phyloP scores from a whole-genome alignment of 768 basidiomycete species.

The Mycena vitilis region DNA sequence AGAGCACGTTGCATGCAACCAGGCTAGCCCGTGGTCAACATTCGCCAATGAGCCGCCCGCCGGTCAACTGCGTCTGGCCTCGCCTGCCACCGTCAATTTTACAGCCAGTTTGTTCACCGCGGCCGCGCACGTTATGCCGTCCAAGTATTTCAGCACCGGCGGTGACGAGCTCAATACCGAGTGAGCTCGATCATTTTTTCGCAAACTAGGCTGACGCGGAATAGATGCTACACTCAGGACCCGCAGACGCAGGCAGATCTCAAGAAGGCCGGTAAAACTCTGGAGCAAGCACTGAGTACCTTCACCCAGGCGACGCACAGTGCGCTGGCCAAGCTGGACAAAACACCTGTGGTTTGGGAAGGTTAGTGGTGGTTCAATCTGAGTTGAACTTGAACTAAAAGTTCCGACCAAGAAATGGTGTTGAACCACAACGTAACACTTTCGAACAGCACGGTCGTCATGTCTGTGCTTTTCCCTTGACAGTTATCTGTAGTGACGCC shows the following conservation, averaged over 20 bases:
- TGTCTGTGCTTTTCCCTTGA: conserved; percentile 55
- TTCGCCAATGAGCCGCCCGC: conserved; percentile 84
- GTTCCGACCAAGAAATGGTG: conserved; percentile 72
- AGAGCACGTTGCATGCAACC: conserved; percentile 76
- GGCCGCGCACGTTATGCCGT: conserved; percentile 64
- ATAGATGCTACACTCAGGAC: conserved; percentile 72
- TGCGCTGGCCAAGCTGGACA: conserved; percentile 64
- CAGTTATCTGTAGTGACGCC: neutral
- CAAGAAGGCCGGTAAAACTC: conserved; percentile 58
- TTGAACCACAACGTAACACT: conserved; percentile 62
- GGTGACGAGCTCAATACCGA: conserved; percentile 83
- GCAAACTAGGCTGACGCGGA: neutral
- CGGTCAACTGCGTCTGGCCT: conserved; percentile 83
- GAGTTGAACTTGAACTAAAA: conserved; percentile 42
- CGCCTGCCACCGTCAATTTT: conserved; percentile 69
- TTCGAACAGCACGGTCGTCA: conserved; percentile 65
- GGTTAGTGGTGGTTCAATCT: conserved; percentile 46
- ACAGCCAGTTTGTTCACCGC: conserved; percentile 63
- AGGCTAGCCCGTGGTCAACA: conserved; percentile 64
- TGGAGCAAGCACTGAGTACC: conserved; percentile 71
- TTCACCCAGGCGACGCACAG: conserved; percentile 74
- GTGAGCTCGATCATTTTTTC: conserved; percentile 1
- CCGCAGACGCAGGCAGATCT: conserved; percentile 67
- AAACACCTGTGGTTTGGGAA: conserved; percentile 88
- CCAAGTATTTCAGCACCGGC: conserved; percentile 79